Evolutionary conservation across 106 monocot genomes (phyloP), one percentile per base, ranked within the genome.

Genomic region (Apostasia shenzhenica): DNA sequence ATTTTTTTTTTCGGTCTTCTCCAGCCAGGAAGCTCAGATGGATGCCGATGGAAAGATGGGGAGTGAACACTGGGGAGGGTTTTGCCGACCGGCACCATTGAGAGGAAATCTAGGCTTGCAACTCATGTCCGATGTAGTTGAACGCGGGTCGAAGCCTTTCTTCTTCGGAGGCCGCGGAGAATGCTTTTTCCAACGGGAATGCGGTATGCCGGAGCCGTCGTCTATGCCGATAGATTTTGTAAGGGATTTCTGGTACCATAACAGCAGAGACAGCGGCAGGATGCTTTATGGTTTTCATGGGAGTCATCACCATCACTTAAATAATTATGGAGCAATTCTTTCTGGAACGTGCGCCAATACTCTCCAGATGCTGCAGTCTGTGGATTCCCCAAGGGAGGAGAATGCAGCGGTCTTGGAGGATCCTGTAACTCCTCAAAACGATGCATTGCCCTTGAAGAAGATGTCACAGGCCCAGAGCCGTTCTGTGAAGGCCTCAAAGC

Each of bases 21-120:
- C n/a, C 1, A 46, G 3, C 45, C 63, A 65, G 65, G 65, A 47
- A 4, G 45, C 45, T 44, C 48, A 10, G 48, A 93, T 93, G 93
- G 89, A 93, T 57, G 86, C 84, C 7, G 82, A 82, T 52, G 88
- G 83, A 4, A 67, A 74, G 6, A 57, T 88, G 59, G 84, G 77
- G 49, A 71, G 78, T 8, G 74, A 80, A 48, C 68, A 74, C 58
- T 84, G 93, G 86, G 76, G 80, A 39, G 40, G 45, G 26, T 89
- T 71, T 73, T 91, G 78, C 54, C 65, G 65, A 8, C 78, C 80
- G 4, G 75, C 54, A 41, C 75, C 76, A 3, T 49, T 71, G 10
- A 87, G 74, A 69, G 70, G 77, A 13, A 82, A 64, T 58, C 66
- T 87, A 11, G 87, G 87, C 40, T 71, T 90, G 60, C 89, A 90